Percentiles rank a stretch among this genome's conserved stretches.
These are phyloP conservation scores for Inonotus hispidus DNA, from an alignment of 1,284 basidiomycete genomes.

Conservation along the genomic window DNA sequence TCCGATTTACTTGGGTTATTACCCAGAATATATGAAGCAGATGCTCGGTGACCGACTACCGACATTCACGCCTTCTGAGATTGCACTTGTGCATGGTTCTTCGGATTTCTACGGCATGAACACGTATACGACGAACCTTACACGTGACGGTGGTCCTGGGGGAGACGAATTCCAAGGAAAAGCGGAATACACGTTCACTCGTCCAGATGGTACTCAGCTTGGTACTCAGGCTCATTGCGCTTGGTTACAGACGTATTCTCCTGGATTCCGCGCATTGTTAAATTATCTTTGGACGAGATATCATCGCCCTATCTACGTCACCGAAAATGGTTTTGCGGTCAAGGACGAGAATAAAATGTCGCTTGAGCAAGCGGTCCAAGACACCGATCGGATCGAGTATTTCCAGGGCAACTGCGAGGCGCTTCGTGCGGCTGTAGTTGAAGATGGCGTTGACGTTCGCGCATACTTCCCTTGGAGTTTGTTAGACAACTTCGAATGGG, in stretches of 20 bases:
- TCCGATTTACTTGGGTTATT: slow-evolving; percentile 69
- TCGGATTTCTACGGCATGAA: slow-evolving; percentile 72
- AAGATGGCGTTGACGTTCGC: slow-evolving; percentile 62
- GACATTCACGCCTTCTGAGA: slow-evolving; percentile 57
- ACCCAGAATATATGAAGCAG: slow-evolving; percentile 57
- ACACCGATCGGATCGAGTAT: slow-evolving; percentile 63
- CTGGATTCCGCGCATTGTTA: slow-evolving; percentile 58
- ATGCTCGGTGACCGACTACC: slow-evolving; percentile 64
- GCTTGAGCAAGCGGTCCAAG: slow-evolving; percentile 52
- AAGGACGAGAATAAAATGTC: slow-evolving; percentile 57
- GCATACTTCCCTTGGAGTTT: slow-evolving; percentile 74
- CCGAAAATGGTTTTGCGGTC: slow-evolving; percentile 70
- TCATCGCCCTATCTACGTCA: slow-evolving; percentile 62
- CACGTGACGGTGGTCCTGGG: slow-evolving; percentile 48
- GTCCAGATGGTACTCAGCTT: slow-evolving; percentile 60
- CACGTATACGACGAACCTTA: slow-evolving; percentile 68
- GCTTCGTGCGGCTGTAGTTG: slow-evolving; percentile 50
- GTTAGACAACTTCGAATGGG: slow-evolving; percentile 77
- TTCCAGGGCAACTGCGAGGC: slow-evolving; percentile 60
- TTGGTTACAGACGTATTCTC: slow-evolving; percentile 60
- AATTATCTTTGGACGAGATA: slow-evolving; percentile 72
- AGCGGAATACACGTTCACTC: slow-evolving; percentile 48
- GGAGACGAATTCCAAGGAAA: slow-evolving; percentile 61
- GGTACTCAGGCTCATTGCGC: slow-evolving; percentile 62
- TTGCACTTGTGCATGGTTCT: slow-evolving; percentile 56